Evolutionary conservation across 2,329 filamentous ascomycete species (phyloP).

Genomic region (Botrytis tulipae): DNA sequence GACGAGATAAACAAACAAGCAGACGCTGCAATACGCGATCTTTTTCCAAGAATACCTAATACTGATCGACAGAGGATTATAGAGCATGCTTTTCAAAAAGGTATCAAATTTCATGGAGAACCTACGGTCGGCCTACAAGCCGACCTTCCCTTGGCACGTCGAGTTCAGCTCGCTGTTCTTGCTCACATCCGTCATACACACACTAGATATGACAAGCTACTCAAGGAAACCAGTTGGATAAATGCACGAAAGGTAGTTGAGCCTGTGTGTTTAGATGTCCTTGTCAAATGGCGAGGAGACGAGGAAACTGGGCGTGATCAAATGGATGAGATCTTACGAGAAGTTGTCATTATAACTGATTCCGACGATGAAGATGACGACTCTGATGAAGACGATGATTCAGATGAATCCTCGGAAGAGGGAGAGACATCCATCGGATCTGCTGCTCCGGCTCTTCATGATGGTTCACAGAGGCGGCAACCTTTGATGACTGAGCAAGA

Average conservation of each 20-base stretch:
- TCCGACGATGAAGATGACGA: slow-evolving; percentile 35
- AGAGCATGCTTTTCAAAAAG: slow-evolving; percentile 61
- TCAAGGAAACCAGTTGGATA: slow-evolving; percentile 56
- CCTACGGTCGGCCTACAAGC: slow-evolving; percentile 57
- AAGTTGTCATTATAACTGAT: slow-evolving; percentile 60
- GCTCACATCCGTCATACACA: slow-evolving; percentile 67
- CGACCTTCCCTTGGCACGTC: slow-evolving; percentile 56
- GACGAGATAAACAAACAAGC: slow-evolving; percentile 61
- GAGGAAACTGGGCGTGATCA: slow-evolving; percentile 67
- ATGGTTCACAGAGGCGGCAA: slow-evolving; percentile 14
- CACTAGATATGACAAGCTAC: slow-evolving; percentile 61
- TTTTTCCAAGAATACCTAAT: slow-evolving; percentile 65
- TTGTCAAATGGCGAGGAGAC: slow-evolving; percentile 71
- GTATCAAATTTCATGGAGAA: slow-evolving; percentile 51
- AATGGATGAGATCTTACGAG: slow-evolving; percentile 63
- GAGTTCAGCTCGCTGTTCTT: slow-evolving; percentile 63
- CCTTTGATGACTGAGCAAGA: neutral
- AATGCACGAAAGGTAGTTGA: slow-evolving; percentile 62
- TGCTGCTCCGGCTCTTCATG: slow-evolving; percentile 24
- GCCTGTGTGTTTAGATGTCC: slow-evolving; percentile 58
- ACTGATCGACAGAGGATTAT: slow-evolving; percentile 63
- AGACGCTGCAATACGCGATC: slow-evolving; percentile 59
- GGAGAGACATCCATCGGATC: slow-evolving; percentile 27
- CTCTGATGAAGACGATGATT: slow-evolving; percentile 23
- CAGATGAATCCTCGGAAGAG: slow-evolving; percentile 27